Evolutionary conservation across 2,329 filamentous ascomycete genomes (phyloP), one percentile per base, ranked within the genome.

Genomic region (Taxawa tesnikishii): DNA sequence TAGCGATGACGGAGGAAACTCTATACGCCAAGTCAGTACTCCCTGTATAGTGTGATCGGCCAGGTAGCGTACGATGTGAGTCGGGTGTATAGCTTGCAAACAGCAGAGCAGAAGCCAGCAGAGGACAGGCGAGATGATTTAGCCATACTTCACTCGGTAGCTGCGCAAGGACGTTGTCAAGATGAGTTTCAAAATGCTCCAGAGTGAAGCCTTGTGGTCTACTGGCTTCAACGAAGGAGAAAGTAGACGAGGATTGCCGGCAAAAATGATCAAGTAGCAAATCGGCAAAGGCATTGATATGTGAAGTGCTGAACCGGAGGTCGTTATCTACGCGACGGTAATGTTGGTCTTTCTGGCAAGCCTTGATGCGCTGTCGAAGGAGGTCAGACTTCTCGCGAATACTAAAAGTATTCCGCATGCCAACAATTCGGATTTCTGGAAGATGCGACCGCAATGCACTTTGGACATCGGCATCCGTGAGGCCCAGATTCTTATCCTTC

Each of bases 41-140:
- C n/a, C n/a, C n/a, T n/a, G n/a, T n/a, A n/a, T n/a, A n/a, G n/a
- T n/a, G n/a, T n/a, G n/a, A n/a, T n/a, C n/a, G n/a, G n/a, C n/a
- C 7, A 13, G 18, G 11, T 19, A 15, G 32, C 42, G 38, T 40
- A 51, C 43, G 14, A 31, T 51, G 41, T 7, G 43, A 31, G 6
- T 37, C 32, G 14, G 43, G 43, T 15, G 44, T 43, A 31, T 49
- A 51, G 17, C 38, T 43, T 5, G 44, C 36, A 3, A 53, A 34
- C 17, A 48, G 26, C 2, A 51, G 28, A 11, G 47, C 40, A 3
- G 43, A 51, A 8, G 43, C 43, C 15, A 53, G 26, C 10, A 53
- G 19, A 13, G 47, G 46, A 19, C 37, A 32, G 9, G 39, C 26
- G 17, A 50, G 30, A 31, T 45, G 38, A 39, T 34, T 47, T 5